Evolutionary conservation across 2,329 filamentous ascomycete genomes (phyloP), one percentile per base, ranked within the genome.

Genomic region (Penicillium sp.): DNA sequence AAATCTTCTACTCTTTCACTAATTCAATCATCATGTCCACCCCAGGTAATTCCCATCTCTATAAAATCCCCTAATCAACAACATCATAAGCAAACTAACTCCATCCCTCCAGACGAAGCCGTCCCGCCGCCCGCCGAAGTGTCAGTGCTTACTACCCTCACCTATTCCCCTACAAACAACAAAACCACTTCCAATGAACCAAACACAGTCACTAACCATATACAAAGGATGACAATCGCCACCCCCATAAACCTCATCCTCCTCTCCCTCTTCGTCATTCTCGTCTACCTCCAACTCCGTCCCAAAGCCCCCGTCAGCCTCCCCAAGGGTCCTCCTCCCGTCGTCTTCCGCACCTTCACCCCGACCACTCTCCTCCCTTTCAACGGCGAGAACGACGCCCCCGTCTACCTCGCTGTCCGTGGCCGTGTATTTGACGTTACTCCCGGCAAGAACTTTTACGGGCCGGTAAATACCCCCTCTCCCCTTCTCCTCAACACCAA

Each of bases 351-450:
- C 43, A 86, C 86, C 57, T 95, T 88, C 69, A 89, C 83, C 6
- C 86, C 87, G 13, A 84, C 84, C 29, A 88, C 87, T 4, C 82
- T 98, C n/a, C 79, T 88, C 28, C 86, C 88, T 28, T 91, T 83
- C 77, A 90, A 91, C 72, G 93, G 93, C 66, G 73, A 76, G 47
- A 78, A 86, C 62, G 78, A 77, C 61, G 75, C 74, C 58, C 88
- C 88, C 43, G 87, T 97, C 49, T 95, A 88, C 71, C 80, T 98
- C 43, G 87, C 88, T n/a, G 89, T 97, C 17, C 85, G 88, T 38
- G 90, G 93, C 45, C 83, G 82, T 43, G 84, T 97, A 56, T 97
- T 96, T 67, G 93, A 97, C 67, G 91, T 97, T 21, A 82, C 84
- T 0, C 74, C 82, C 13, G 91, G 93, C 22, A 82, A 84, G 63